Evolutionary conservation across 257 asterid genomes (phyloP), one percentile per base, ranked within the genome.

Genomic region (Rhazya stricta): DNA sequence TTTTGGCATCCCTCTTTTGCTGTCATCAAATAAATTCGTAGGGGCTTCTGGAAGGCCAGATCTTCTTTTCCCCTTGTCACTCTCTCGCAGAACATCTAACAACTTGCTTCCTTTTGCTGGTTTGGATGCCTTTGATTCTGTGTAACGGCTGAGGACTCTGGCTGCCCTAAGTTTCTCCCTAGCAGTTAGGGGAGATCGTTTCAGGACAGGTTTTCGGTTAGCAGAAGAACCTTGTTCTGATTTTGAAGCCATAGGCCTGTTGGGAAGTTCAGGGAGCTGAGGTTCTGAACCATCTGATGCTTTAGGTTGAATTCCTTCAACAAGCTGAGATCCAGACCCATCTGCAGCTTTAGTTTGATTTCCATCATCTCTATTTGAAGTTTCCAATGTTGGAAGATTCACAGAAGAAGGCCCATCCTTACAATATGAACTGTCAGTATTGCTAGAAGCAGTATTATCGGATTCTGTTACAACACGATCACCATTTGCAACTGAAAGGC

Each of bases 131-230:
- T 91, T 94, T 19, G 92, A 39, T 48, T 91, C 97, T 29, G 93
- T 83, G 89, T 89, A 91, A 50, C 97, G 94, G 83, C 82, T 91
- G n/a, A 94, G 94, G 65, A 90, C 96, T 77, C 97, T 81, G 51
- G 97, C 98, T 8, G 98, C 97, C 86, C 97, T 85, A 9, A 94
- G 94, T 69, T 92, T 90, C 87, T 94, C 98, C 83, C 96, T 84
- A 60, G 96, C 97, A 11, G 98, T 94, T 81, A 92, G 73, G 0
- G 97, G 77, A 48, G 96, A 86, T 77, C 88, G 79, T 83, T 87
- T 93, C 65, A 79, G n/a, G 29, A 80, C 42, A 50, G 89, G 74
- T 80, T 68, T 86, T 76, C 84, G 23, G 68, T 74, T 79, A 51
- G 76, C 66, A n/a, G 84, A 57, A n/a, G 83, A 53, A 58, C 80